Evolutionary conservation across 1,284 basidiomycete genomes (phyloP).

Genomic region (Moesziomyces sp.): DNA sequence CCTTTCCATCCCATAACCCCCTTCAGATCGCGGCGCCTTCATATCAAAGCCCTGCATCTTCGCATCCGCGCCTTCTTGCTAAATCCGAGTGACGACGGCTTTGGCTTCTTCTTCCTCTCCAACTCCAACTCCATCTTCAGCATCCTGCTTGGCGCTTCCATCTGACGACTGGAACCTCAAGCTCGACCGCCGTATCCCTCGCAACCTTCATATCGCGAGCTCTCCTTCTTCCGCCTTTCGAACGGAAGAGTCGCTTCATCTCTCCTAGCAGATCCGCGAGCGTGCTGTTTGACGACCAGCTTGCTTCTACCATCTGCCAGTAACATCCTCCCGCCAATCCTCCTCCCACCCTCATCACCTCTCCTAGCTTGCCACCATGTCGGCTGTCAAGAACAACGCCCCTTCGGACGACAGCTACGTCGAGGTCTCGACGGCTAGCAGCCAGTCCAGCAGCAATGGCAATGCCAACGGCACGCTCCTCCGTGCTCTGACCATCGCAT

Average conservation of each 20-base stretch:
- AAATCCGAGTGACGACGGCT: conserved; percentile 48
- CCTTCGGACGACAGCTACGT: conserved; percentile 52
- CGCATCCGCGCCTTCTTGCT: conserved; percentile 7
- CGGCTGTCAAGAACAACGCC: conserved; percentile 36
- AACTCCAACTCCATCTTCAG: not conserved
- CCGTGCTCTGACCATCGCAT: conserved; percentile 41
- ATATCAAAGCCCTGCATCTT: conserved; percentile 9
- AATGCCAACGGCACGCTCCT: conserved; percentile 41
- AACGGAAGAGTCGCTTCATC: conserved; percentile 17
- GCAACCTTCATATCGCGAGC: not conserved
- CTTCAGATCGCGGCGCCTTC: conserved; percentile 15
- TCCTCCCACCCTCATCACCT: not conserved
- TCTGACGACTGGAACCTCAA: conserved; percentile 36
- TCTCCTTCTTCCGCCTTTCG: conserved; percentile 3
- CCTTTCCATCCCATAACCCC: conserved; percentile 4
- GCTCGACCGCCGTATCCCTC: conserved; percentile 13
- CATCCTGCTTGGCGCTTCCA: conserved; percentile 26
- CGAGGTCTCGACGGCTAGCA: conserved; percentile 41
- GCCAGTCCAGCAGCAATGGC: conserved; percentile 39
- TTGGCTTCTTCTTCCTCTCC: conserved; percentile 21
- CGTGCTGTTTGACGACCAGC: conserved; percentile 49
- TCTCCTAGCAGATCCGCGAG: conserved; percentile 11
- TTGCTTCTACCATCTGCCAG: conserved; percentile 10
- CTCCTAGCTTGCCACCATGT: conserved; percentile 19
- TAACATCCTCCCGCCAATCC: not conserved